These are phyloP conservation scores for Platismatia glauca DNA, from an alignment of 495 filamentous ascomycete genomes.

Conservation along the genomic window DNA sequence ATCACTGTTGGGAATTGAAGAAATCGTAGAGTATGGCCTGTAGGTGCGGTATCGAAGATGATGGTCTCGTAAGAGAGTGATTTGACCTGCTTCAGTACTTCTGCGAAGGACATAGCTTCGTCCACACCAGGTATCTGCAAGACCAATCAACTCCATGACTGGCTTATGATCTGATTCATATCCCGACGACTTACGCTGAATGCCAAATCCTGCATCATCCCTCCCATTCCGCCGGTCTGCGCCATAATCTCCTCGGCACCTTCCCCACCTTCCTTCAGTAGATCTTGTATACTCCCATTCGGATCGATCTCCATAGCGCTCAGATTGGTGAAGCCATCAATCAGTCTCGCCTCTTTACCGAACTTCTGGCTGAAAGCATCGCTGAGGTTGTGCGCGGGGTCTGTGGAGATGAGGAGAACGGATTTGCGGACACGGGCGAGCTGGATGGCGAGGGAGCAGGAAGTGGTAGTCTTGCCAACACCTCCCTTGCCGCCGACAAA, in stretches of 20 bases:
- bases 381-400: conserved; percentile 96
- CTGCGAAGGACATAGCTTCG: conserved; percentile 98
- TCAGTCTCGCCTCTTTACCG: conserved; percentile 89
- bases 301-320: conserved; percentile 99
- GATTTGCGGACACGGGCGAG: conserved; percentile 93
- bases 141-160: conserved; percentile 8
- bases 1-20: conserved; percentile 97
- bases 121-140: conserved; percentile 91
- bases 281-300: conserved; percentile 93
- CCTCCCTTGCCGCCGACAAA: conserved; percentile 98
- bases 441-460: conserved; percentile 95
- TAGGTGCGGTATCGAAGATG: conserved; percentile 97
- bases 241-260: conserved; percentile 58
- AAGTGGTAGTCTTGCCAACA: conserved; percentile 99
- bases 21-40: conserved; percentile 98
- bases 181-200: conserved; percentile 49
- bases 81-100: conserved; percentile 98
- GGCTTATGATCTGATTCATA: background rate
- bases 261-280: conserved; percentile 74
- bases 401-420: conserved; percentile 94
- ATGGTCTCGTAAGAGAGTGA: conserved; percentile 98
- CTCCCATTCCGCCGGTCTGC: conserved; percentile 54
- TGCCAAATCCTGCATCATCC: conserved; percentile 67
- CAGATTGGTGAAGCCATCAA: conserved; percentile 87
- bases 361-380: conserved; percentile 99